Evolutionary conservation across 2,329 filamentous ascomycete species (phyloP).

Genomic region (Hymenotorrendiella dingleyae): DNA sequence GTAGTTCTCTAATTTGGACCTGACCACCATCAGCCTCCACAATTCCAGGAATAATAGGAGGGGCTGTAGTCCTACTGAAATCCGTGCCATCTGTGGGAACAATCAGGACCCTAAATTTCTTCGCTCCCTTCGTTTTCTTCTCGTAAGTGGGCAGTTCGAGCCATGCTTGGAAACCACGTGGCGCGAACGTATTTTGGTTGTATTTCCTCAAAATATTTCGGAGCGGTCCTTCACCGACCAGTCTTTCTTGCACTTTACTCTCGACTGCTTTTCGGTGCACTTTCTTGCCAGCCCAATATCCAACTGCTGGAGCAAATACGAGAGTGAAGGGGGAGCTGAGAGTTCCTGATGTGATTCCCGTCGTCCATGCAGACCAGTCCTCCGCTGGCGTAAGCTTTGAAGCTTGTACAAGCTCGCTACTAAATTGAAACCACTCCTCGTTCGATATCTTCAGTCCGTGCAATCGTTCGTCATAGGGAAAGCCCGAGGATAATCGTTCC

Average conservation of each 20-base stretch:
- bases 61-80: not conserved
- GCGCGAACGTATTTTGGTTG: slow-evolving; percentile 16
- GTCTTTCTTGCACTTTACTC: slow-evolving; percentile 18
- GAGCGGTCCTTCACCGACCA: slow-evolving; percentile 18
- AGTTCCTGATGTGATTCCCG: slow-evolving; percentile 21
- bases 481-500: slow-evolving; percentile 23
- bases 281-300: slow-evolving; percentile 19
- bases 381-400: slow-evolving; percentile 18
- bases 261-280: slow-evolving; percentile 19
- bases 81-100: slow-evolving; percentile 2
- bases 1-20: not conserved
- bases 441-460: slow-evolving; percentile 15
- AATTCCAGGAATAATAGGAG: not conserved
- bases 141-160: slow-evolving; percentile 18
- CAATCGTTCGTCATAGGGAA: slow-evolving; percentile 19
- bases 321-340: slow-evolving; percentile 14
- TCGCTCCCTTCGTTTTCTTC: slow-evolving; percentile 5
- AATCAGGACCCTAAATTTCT: slow-evolving; percentile 6
- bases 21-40: slow-evolving; percentile 2
- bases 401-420: slow-evolving; percentile 17
- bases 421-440: slow-evolving; percentile 25
- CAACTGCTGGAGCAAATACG: slow-evolving; percentile 18
- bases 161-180: slow-evolving; percentile 23
- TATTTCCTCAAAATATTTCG: slow-evolving; percentile 15
- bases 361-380: slow-evolving; percentile 20